phyloP scores from a whole-genome alignment of 1,284 basidiomycete species.

The Moesziomyces globuligerus region DNA sequence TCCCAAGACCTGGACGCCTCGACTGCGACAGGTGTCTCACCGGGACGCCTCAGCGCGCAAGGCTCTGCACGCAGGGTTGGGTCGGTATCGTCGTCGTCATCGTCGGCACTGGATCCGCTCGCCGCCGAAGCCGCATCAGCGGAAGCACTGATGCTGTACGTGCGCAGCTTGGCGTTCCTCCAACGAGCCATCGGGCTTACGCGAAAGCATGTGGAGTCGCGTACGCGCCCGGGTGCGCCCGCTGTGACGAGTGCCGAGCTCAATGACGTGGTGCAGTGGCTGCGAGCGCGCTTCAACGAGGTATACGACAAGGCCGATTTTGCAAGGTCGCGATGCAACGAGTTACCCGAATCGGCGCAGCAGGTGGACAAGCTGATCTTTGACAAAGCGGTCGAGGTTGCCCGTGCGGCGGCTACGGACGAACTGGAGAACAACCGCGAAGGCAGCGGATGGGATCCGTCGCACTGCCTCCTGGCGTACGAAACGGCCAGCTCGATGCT shows the following conservation, averaged over 20 bases:
- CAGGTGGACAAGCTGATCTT: constrained; percentile 72
- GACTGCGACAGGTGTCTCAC: constrained; percentile 27
- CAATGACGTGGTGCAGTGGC: constrained; percentile 73
- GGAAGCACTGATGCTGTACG: constrained; percentile 87
- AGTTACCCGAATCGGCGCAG: constrained; percentile 69
- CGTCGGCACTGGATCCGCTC: constrained; percentile 34
- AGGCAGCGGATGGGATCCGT: constrained; percentile 74
- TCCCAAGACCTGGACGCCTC: constrained; percentile 34
- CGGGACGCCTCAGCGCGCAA: constrained; percentile 20
- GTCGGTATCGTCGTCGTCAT: constrained; percentile 39
- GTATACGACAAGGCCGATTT: constrained; percentile 73
- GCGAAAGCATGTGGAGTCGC: constrained; percentile 68
- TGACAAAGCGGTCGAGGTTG: constrained; percentile 73
- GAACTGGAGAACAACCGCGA: constrained; percentile 75
- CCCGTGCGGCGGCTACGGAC: constrained; percentile 87
- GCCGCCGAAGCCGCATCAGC: constrained; percentile 69
- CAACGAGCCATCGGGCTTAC: constrained; percentile 79
- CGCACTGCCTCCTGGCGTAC: constrained; percentile 88
- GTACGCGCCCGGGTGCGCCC: constrained; percentile 44
- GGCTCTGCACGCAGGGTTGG: constrained; percentile 21
- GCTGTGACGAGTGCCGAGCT: constrained; percentile 69
- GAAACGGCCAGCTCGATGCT: constrained; percentile 93
- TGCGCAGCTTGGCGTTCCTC: constrained; percentile 90
- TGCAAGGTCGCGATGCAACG: constrained; percentile 70
- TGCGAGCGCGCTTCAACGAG: constrained; percentile 72